phyloP scores from a whole-genome alignment of 495 filamentous ascomycete genomes.

The Entonaema liquescens region DNA sequence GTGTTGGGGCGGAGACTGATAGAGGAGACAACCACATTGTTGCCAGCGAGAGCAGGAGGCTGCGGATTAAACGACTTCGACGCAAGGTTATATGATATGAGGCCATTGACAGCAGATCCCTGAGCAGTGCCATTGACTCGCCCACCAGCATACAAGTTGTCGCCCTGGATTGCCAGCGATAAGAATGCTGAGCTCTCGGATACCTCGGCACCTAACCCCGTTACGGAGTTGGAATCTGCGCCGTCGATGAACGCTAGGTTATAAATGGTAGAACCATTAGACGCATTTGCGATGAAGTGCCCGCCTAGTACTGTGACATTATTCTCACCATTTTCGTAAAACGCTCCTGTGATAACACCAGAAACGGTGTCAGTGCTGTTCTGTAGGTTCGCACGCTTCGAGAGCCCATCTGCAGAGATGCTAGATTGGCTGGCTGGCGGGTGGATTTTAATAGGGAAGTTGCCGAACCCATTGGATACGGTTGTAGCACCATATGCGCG shows the following conservation, averaged over 20 bases:
- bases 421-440: constrained; percentile 46
- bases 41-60: constrained; percentile 73
- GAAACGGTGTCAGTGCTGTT: constrained; percentile 54
- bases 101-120: constrained; percentile 70
- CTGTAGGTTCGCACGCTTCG: constrained; percentile 65
- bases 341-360: constrained; percentile 78
- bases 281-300: constrained; percentile 77
- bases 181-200: constrained; percentile 77
- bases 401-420: constrained; percentile 43
- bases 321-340: constrained; percentile 70
- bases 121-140: constrained; percentile 74
- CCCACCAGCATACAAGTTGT: constrained; percentile 84
- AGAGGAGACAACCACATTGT: constrained; percentile 74
- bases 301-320: constrained; percentile 92
- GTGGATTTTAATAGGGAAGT: constrained; percentile 71
- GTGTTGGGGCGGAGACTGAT: constrained; percentile 73
- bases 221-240: constrained; percentile 65
- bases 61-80: constrained; percentile 69
- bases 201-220: constrained; percentile 73
- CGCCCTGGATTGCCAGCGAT: constrained; percentile 70
- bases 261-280: constrained; percentile 73
- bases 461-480: constrained; percentile 61
- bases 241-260: constrained; percentile 80
- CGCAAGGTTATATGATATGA: constrained; percentile 80
- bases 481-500: constrained; percentile 73